Conservation (phyloP, 768 basidiomycete genomes). For the Boletus subcaerulescens region DNA sequence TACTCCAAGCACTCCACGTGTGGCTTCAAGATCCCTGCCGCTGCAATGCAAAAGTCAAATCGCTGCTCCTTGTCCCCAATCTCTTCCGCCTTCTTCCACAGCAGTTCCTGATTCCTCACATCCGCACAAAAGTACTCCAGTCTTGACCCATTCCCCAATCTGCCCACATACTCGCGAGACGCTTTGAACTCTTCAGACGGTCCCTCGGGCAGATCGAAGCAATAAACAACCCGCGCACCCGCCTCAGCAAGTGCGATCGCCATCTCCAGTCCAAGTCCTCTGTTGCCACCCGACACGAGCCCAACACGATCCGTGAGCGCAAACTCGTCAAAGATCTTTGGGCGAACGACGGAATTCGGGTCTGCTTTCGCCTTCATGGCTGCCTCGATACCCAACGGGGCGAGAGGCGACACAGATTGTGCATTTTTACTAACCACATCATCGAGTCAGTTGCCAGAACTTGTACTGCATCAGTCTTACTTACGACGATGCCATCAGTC, state of each 20-base stretch:
- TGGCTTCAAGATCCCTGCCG: slow-evolving; percentile 66
- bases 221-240: slow-evolving; percentile 68
- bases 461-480: not conserved
- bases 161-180: slow-evolving; percentile 50
- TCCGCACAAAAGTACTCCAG: slow-evolving; percentile 64
- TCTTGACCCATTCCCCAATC: slow-evolving; percentile 41
- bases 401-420: slow-evolving; percentile 52
- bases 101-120: slow-evolving; percentile 57
- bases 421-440: slow-evolving; percentile 9
- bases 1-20: slow-evolving; percentile 66
- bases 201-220: slow-evolving; percentile 55
- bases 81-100: slow-evolving; percentile 56
- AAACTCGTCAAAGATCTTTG: slow-evolving; percentile 62
- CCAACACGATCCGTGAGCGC: slow-evolving; percentile 55
- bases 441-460: not conserved
- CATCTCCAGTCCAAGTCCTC: slow-evolving; percentile 83
- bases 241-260: slow-evolving; percentile 70
- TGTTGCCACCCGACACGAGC: slow-evolving; percentile 61
- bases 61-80: slow-evolving; percentile 67
- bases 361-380: slow-evolving; percentile 46
- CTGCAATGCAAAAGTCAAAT: slow-evolving; percentile 75
- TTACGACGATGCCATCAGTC: slow-evolving; percentile 12
- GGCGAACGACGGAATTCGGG: slow-evolving; percentile 31
- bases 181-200: slow-evolving; percentile 58
- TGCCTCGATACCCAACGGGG: slow-evolving; percentile 60